Evolutionary conservation across 192 early-diverging fungal genomes (phyloP).

Genomic region (Coemansia asiatica): DNA sequence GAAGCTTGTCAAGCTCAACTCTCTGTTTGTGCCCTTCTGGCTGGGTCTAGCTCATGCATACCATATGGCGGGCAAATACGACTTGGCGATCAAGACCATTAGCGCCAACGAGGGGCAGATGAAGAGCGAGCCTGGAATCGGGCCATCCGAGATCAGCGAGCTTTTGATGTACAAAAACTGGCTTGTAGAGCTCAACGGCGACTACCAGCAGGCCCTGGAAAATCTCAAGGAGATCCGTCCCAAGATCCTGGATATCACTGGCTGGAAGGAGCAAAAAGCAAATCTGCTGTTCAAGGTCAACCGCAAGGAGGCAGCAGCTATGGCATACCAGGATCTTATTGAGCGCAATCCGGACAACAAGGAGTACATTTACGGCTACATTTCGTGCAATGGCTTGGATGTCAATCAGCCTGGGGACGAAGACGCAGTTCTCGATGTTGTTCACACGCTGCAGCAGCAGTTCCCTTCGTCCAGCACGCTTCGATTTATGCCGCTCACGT

Average conservation of each 20-base stretch:
- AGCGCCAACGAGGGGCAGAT: constrained; percentile 66
- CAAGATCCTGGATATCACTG: constrained; percentile 72
- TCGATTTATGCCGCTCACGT: constrained; percentile 73
- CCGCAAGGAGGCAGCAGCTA: constrained; percentile 69
- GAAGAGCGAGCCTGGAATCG: constrained; percentile 54
- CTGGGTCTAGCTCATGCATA: constrained; percentile 82
- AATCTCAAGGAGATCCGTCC: constrained; percentile 73
- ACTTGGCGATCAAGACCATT: constrained; percentile 73
- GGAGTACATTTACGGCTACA: constrained; percentile 69
- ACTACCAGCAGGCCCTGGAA: constrained; percentile 72
- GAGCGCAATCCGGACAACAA: constrained; percentile 80
- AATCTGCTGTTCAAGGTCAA: constrained; percentile 65
- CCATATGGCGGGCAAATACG: constrained; percentile 74
- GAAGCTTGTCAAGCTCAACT: constrained; percentile 68
- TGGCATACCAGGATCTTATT: constrained; percentile 73
- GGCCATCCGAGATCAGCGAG: constrained; percentile 76
- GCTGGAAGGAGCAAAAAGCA: constrained; percentile 76
- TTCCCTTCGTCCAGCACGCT: constrained; percentile 83
- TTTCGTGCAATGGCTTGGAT: constrained; percentile 54
- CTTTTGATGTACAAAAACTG: constrained; percentile 83
- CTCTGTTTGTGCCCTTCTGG: constrained; percentile 76
- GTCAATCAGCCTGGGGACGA: constrained; percentile 24
- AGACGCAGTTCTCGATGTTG: constrained; percentile 46
- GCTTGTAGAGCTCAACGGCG: constrained; percentile 81
- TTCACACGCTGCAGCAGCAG: constrained; percentile 59